phyloP scores from a whole-genome alignment of 148 eudicot species.

The Fagopyrum tataricum region DNA sequence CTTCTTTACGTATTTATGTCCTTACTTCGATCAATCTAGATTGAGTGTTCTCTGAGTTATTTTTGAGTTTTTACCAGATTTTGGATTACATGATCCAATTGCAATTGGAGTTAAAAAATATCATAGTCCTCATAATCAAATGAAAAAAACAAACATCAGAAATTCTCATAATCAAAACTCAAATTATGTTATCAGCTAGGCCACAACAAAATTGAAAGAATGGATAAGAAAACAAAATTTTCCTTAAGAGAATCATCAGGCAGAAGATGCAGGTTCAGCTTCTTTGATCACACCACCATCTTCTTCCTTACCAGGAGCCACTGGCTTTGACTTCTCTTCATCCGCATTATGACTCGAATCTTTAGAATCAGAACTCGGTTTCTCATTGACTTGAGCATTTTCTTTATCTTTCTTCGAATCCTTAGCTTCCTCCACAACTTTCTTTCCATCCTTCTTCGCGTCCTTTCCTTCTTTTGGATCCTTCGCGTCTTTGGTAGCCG shows the following conservation, averaged over 20 bases:
- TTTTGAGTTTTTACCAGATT: no score
- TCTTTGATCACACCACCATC: neutral
- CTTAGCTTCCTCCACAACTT: constrained; percentile 15
- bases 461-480: constrained; percentile 51
- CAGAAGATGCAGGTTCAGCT: constrained; percentile 4
- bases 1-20: no score
- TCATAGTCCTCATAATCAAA: neutral
- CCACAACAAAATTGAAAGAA: constrained; percentile 1
- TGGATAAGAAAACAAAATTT: neutral
- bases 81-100: no score
- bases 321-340: neutral
- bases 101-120: neutral
- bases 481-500: constrained; percentile 55
- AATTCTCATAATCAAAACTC: neutral
- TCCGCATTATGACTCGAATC: neutral
- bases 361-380: constrained; percentile 1
- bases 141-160: neutral
- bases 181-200: neutral
- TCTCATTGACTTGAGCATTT: neutral
- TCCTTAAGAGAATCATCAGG: neutral
- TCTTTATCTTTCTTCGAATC: neutral
- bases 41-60: no score
- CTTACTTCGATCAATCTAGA: no score
- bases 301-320: constrained; percentile 5
- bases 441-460: constrained; percentile 9